Conservation (phyloP, 2,329 filamentous ascomycete genomes). For the Cordyceps javanica region DNA sequence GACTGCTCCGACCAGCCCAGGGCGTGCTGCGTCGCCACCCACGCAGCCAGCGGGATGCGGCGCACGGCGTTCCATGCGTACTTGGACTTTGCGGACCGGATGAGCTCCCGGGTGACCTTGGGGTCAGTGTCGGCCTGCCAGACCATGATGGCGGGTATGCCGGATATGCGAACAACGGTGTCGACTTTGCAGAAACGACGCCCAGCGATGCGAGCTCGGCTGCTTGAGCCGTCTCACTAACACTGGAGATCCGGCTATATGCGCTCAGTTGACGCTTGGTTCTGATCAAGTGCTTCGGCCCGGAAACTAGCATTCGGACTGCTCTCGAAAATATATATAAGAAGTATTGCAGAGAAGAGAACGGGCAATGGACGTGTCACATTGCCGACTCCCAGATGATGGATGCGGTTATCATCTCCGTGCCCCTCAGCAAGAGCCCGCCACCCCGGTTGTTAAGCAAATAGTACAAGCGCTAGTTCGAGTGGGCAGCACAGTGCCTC, state of each 20-base stretch:
- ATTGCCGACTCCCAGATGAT: background rate
- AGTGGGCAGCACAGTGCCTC: background rate
- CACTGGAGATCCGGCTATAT: background rate
- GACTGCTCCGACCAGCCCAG: conserved; percentile 64
- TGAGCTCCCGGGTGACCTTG: conserved; percentile 13
- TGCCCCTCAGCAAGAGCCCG: background rate
- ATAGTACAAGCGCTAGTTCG: background rate
- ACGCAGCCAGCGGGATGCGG: conserved; percentile 48
- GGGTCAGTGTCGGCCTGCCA: conserved; percentile 6
- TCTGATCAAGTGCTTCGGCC: background rate
- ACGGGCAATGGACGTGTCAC: background rate
- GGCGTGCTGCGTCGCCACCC: conserved; percentile 55
- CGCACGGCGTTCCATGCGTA: conserved; percentile 6
- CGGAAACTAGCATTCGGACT: no score
- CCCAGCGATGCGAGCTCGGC: background rate
- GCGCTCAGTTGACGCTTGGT: background rate
- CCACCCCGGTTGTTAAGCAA: background rate
- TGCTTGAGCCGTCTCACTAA: background rate
- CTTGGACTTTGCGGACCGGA: background rate
- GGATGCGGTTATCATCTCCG: background rate
- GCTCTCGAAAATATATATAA: no score
- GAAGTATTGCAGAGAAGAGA: no score
- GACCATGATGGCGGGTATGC: background rate
- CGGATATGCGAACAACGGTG: background rate
- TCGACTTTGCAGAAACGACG: background rate